Evolutionary conservation across 2,329 filamentous ascomycete genomes (phyloP).

Genomic region (Arthrobotrys pseudoclavata): DNA sequence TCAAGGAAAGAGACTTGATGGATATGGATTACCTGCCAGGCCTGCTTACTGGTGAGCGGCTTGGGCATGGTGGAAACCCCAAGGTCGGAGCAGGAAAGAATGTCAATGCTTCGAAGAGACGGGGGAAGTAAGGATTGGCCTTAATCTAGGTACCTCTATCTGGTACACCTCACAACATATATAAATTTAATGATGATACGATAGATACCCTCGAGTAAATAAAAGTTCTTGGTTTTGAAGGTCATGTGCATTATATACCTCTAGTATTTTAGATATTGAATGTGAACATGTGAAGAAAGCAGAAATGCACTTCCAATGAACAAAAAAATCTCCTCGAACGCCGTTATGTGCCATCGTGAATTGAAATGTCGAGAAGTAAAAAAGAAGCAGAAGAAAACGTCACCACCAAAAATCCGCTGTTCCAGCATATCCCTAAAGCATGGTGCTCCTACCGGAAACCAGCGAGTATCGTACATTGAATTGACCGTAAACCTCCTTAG

Average conservation of each 20-base stretch:
- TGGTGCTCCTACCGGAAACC: neutral
- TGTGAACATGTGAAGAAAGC: neutral
- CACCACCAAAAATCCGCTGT: conserved; percentile 9
- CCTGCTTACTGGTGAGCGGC: conserved; percentile 81
- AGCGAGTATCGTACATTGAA: conserved; percentile 20
- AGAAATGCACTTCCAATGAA: neutral
- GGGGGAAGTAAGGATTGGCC: conserved; percentile 64
- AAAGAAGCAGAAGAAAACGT: neutral
- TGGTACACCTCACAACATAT: neutral
- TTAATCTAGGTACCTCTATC: neutral
- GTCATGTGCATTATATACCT: conserved; percentile 1
- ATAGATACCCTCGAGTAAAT: conserved; percentile 30
- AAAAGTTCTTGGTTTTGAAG: conserved; percentile 11
- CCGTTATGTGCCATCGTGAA: conserved; percentile 30
- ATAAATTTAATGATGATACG: conserved; percentile 25
- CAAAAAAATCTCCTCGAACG: conserved; percentile 26
- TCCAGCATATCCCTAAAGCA: neutral
- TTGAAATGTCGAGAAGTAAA: neutral
- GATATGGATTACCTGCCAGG: conserved; percentile 91
- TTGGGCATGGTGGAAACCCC: conserved; percentile 75
- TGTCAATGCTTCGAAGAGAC: conserved; percentile 82
- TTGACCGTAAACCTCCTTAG: neutral
- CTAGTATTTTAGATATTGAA: neutral
- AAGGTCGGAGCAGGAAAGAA: conserved; percentile 83
- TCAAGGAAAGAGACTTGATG: conserved; percentile 85